Evolutionary conservation across 2,329 filamentous ascomycete species (phyloP).

Genomic region (Gliomastix tumulicola): DNA sequence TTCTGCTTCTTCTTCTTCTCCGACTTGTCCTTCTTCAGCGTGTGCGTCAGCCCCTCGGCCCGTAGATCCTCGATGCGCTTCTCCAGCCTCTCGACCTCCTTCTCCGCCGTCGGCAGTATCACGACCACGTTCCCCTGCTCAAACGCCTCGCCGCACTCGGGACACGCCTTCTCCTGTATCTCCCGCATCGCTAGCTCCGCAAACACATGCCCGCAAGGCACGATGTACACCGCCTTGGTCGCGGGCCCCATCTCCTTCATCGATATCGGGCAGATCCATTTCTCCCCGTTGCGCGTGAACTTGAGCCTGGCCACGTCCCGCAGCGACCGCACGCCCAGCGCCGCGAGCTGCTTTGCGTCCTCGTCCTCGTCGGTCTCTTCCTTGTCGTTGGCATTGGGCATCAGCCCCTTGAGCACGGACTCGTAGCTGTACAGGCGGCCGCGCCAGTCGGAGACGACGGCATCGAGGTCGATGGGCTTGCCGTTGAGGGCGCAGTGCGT

Average conservation of each 20-base stretch:
- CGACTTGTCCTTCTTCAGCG: constrained; percentile 72
- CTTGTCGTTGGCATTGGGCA: constrained; percentile 47
- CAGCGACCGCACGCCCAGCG: constrained; percentile 65
- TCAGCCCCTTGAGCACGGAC: constrained; percentile 60
- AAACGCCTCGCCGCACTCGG: constrained; percentile 72
- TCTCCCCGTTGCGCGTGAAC: constrained; percentile 48
- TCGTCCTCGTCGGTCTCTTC: constrained; percentile 49
- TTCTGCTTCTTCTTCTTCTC: constrained; percentile 66
- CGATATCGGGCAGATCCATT: constrained; percentile 80
- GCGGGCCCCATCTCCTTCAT: constrained; percentile 76
- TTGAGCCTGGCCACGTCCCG: constrained; percentile 84
- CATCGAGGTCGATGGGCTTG: constrained; percentile 58
- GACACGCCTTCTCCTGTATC: constrained; percentile 56
- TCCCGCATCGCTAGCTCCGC: constrained; percentile 79
- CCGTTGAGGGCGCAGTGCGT: constrained; percentile 80
- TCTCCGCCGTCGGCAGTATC: constrained; percentile 65
- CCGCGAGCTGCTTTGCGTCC: constrained; percentile 40
- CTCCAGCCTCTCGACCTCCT: constrained; percentile 62
- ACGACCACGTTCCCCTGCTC: constrained; percentile 70
- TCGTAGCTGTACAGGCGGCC: constrained; percentile 95
- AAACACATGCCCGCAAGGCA: constrained; percentile 94
- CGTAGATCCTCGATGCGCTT: constrained; percentile 62
- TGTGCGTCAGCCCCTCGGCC: constrained; percentile 71
- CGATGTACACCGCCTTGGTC: constrained; percentile 78
- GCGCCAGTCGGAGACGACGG: constrained; percentile 75